These are phyloP conservation scores for Furcasterigmium furcatum DNA, from an alignment of 2,329 filamentous ascomycete species.

Conservation along the genomic window DNA sequence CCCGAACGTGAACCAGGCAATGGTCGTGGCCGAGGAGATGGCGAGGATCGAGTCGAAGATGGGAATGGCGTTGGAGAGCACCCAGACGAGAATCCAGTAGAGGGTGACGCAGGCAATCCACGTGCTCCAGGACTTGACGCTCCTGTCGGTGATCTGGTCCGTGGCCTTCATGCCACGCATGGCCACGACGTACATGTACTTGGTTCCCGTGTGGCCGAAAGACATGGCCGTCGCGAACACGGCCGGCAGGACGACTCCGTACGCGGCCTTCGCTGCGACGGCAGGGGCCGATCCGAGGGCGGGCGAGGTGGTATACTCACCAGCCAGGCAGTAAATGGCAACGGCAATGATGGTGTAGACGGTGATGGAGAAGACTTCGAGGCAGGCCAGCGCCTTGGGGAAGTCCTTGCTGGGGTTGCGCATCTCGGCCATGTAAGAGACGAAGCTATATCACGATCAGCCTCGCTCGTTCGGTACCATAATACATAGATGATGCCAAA, in stretches of 20 bases:
- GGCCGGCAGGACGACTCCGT: constrained; percentile 25
- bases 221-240: constrained; percentile 24
- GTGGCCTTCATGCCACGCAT: constrained; percentile 28
- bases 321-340: constrained; percentile 25
- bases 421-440: constrained; percentile 31
- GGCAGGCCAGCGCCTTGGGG: constrained; percentile 21
- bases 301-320: constrained; percentile 26
- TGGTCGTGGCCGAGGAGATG: constrained; percentile 29
- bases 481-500: too few relatives aligned
- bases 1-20: constrained; percentile 30
- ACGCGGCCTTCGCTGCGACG: constrained; percentile 26
- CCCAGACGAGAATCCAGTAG: constrained; percentile 29
- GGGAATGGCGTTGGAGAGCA: constrained; percentile 31
- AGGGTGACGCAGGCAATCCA: constrained; percentile 27
- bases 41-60: constrained; percentile 33
- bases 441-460: too few relatives aligned
- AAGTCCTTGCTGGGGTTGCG: constrained; percentile 26
- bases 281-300: constrained; percentile 27
- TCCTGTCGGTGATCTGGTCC: constrained; percentile 26
- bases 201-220: constrained; percentile 28
- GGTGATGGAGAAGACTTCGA: constrained; percentile 26
- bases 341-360: constrained; percentile 27
- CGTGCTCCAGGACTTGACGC: constrained; percentile 27
- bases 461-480: too few relatives aligned
- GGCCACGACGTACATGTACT: constrained; percentile 27